Conservation (phyloP, 352 stramenopile genomes). For the Thalassiosira ordinaria region DNA sequence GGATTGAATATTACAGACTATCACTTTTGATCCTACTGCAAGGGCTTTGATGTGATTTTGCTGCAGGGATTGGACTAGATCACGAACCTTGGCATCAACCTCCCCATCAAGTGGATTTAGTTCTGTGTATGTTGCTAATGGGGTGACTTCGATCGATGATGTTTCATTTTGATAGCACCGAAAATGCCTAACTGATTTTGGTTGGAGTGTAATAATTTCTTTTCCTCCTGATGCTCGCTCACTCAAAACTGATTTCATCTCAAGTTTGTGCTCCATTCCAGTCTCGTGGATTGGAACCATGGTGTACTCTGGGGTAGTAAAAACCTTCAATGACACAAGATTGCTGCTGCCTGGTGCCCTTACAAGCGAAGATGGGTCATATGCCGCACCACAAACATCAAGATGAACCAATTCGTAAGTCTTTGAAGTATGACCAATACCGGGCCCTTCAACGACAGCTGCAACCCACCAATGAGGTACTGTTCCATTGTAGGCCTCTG, state of each 20-base stretch:
- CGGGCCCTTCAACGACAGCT: constrained; percentile 6
- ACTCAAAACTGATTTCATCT: constrained; percentile 9
- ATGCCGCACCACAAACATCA: constrained; percentile 22
- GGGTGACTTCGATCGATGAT: constrained; percentile 12
- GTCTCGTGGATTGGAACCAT: neutral
- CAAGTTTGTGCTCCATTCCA: constrained; percentile 8
- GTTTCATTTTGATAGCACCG: constrained; percentile 15
- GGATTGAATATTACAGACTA: constrained; percentile 12
- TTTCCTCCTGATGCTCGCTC: neutral
- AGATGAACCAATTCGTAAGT: constrained; percentile 24
- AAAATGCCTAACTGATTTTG: constrained; percentile 23
- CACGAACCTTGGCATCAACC: constrained; percentile 6
- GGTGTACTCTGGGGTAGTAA: constrained; percentile 20
- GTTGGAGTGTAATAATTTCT: constrained; percentile 4
- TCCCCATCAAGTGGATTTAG: neutral
- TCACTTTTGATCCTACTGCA: neutral
- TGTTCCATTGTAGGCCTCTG: constrained; percentile 12
- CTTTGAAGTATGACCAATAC: neutral
- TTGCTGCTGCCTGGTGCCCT: neutral
- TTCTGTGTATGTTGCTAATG: constrained; percentile 9
- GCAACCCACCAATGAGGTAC: constrained; percentile 27
- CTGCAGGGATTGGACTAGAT: neutral
- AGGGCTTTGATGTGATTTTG: neutral
- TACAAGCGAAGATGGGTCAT: constrained; percentile 15
- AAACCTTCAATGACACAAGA: constrained; percentile 11